Percentiles rank a stretch among this genome's conserved stretches.
These are phyloP conservation scores for Astrephomene gubernaculifera DNA, from an alignment of 139 green algal genomes.

Conservation along the genomic window DNA sequence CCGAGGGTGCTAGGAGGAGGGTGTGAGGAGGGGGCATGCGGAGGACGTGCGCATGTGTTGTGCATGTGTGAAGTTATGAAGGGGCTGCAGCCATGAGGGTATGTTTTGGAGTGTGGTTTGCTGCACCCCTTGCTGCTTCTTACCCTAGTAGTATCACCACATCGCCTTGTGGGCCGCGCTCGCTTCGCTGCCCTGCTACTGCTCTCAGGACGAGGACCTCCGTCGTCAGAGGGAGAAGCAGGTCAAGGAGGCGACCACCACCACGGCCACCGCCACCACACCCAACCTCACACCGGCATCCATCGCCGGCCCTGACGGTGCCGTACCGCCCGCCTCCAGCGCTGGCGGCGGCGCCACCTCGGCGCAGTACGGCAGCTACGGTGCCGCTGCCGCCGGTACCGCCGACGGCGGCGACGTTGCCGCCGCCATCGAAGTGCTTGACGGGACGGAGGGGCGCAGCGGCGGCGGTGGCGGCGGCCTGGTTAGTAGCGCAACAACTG, in stretches of 20 bases:
- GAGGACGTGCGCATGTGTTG: neutral
- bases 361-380: too few relatives aligned
- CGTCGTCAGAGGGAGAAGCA: slow-evolving; percentile 31
- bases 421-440: neutral
- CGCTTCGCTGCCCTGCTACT: neutral
- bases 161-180: too few relatives aligned
- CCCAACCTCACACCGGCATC: neutral
- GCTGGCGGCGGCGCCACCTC: too few relatives aligned
- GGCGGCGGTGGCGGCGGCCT: too few relatives aligned
- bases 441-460: neutral
- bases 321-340: too few relatives aligned
- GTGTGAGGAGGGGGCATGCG: neutral
- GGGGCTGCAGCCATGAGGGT: too few relatives aligned
- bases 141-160: too few relatives aligned
- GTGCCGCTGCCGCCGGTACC: neutral
- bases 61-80: too few relatives aligned
- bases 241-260: neutral
- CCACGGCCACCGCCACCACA: neutral
- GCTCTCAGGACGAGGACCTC: slow-evolving; percentile 29
- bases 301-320: neutral
- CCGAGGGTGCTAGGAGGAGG: too few relatives aligned
- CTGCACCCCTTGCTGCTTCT: too few relatives aligned
- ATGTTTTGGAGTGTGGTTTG: too few relatives aligned
- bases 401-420: neutral
- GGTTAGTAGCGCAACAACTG: neutral